Conservation (phyloP, 75 land plant genomes). For the Picea sitchensis region DNA sequence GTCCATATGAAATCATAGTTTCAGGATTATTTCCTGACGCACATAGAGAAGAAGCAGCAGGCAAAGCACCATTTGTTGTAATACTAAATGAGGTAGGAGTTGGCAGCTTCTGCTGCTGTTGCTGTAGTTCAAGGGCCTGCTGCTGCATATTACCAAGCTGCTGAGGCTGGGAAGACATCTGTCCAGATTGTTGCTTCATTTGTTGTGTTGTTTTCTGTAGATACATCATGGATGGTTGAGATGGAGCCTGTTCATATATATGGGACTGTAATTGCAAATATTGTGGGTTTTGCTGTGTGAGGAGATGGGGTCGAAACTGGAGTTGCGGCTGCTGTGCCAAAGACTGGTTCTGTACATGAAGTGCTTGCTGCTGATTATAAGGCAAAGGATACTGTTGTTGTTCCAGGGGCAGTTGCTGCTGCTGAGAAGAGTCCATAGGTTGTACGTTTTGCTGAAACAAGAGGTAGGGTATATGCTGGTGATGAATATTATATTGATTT, state of each 20-base stretch:
- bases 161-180: neutral
- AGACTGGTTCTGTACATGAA: constrained; percentile 4
- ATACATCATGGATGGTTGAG: neutral
- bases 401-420: neutral
- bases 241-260: neutral
- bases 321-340: neutral
- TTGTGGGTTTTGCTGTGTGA: neutral
- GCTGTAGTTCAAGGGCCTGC: too few species aligned
- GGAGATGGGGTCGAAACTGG: constrained; percentile 3
- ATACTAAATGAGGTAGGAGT: constrained; percentile 4
- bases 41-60: neutral
- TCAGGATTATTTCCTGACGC: neutral
- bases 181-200: neutral
- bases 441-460: constrained; percentile 3
- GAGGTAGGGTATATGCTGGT: neutral
- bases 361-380: constrained; percentile 10
- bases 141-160: neutral
- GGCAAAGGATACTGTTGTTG: constrained; percentile 5
- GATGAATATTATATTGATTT: too few species aligned
- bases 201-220: neutral
- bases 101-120: neutral
- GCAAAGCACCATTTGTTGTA: neutral
- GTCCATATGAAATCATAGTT: neutral
- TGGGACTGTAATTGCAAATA: constrained; percentile 3
- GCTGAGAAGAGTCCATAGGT: constrained; percentile 4